Base-by-base conservation (phyloP, 768 basidiomycete genomes). In the Clitopilus hobsonii region DNA sequence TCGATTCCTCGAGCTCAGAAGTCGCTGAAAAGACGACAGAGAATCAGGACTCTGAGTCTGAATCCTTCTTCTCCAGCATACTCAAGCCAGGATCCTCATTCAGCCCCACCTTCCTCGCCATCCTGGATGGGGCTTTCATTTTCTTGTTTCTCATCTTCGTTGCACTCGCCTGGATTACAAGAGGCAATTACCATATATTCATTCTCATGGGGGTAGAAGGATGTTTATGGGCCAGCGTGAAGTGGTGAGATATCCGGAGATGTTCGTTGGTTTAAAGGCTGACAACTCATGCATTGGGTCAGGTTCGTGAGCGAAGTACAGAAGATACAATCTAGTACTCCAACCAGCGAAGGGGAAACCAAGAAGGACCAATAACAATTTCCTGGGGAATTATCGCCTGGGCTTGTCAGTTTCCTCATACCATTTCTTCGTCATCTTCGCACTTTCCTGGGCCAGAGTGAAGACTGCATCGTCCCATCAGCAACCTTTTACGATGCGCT, bases 191-290 rank as follows among this genome's bases (percentile, higher is more conserved):
- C 1, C 91, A 94, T 63, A 72, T 92, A 27, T 75, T 90, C 25
- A 75, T 74, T 23, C 72, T 94, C 11, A 85, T 87, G 57, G 71
- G 64, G 1, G 85, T 94, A 56, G 84, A 85, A 62, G 63, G 85
- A 13, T 79, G 76, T 26, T 71, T 94, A 26, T 93, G 89, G 90
- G 85, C 74, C 26, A 90, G 85, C 60, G 76, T 91, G 0, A 91
- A 92, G 71, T 93, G 90, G 91, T 89, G 67, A 55, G 78, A 68
- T n/a, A n/a, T n/a, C n/a, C n/a, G n/a, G n/a, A n/a, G n/a, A n/a
- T n/a, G n/a, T n/a, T n/a, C n/a, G n/a, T n/a, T n/a, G n/a, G n/a
- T n/a, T n/a, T n/a, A n/a, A n/a, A n/a, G n/a, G n/a, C 26, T 55
- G 52, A 61, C 60, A 50, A 56, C 55, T 52, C 38, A 61, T 61